phyloP scores from a whole-genome alignment of 163 green algal species.

The Volvox carteri region DNA sequence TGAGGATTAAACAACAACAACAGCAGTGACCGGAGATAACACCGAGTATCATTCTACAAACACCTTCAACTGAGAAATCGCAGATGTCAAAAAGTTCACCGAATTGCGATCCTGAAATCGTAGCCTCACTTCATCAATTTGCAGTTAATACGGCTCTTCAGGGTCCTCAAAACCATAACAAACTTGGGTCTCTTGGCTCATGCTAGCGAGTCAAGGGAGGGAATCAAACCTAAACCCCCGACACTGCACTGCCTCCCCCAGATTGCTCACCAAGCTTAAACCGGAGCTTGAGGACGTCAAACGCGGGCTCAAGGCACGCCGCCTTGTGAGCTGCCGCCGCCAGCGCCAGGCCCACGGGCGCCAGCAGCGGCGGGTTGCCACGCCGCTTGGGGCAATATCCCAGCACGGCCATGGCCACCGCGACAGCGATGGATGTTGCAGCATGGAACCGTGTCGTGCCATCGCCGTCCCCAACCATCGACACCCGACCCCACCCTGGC shows the following conservation, averaged over 20 bases:
- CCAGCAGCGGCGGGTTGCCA: neutral
- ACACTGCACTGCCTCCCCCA: neutral
- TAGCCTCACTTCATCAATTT: too few relatives aligned
- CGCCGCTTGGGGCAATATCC: neutral
- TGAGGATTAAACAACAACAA: too few relatives aligned
- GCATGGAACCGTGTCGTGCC: slow-evolving; percentile 5
- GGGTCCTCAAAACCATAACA: too few relatives aligned
- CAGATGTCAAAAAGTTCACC: too few relatives aligned
- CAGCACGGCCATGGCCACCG: neutral
- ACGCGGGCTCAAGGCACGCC: neutral
- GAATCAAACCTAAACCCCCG: neutral
- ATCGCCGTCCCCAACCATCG: neutral
- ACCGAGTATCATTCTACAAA: too few relatives aligned
- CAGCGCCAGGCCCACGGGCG: neutral
- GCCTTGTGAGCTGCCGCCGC: neutral
- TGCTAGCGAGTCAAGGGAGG: too few relatives aligned
- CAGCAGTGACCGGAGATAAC: too few relatives aligned
- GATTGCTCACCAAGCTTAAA: slow-evolving; percentile 16
- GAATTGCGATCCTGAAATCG: too few relatives aligned
- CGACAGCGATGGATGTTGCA: neutral
- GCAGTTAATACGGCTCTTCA: too few relatives aligned
- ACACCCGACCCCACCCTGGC: neutral
- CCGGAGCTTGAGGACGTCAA: slow-evolving; percentile 25
- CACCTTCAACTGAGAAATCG: too few relatives aligned
- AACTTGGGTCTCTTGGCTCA: too few relatives aligned